phyloP scores from a whole-genome alignment of 169 alveolate species.

The Cryptosporidium ubiquitum region DNA sequence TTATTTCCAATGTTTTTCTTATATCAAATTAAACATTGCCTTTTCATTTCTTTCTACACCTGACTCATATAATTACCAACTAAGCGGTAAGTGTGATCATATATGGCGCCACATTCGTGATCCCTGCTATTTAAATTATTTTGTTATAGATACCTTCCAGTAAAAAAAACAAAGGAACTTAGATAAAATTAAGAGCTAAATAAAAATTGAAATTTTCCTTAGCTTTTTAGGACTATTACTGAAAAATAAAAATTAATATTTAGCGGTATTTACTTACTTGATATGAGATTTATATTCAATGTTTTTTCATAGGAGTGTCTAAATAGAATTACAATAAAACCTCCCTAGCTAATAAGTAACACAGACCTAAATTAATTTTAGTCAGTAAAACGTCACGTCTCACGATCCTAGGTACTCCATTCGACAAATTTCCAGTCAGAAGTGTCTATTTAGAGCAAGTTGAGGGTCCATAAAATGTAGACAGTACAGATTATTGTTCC shows the following conservation, averaged over 20 bases:
- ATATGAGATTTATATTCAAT: not conserved
- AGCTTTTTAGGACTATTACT: not conserved
- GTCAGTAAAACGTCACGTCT: constrained; percentile 70
- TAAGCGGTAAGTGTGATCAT: not conserved
- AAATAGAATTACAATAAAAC: not conserved
- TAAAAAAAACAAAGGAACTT: not conserved
- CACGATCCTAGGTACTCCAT: constrained; percentile 26
- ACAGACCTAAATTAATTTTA: not conserved
- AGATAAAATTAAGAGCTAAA: not conserved
- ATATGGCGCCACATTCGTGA: not conserved
- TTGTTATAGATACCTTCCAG: not conserved
- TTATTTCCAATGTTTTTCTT: not conserved
- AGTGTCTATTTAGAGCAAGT: constrained; percentile 1
- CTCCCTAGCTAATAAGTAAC: not conserved
- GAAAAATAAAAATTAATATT: not conserved
- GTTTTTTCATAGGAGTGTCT: not conserved
- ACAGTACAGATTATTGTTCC: constrained; percentile 35
- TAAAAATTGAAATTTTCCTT: too few relatives aligned
- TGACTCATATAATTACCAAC: not conserved
- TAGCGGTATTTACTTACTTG: not conserved
- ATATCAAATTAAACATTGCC: not conserved
- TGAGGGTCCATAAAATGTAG: constrained; percentile 56
- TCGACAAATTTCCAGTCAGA: constrained; percentile 75
- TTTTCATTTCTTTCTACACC: not conserved
- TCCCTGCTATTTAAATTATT: not conserved